phyloP scores from a whole-genome alignment of 345 rosid species.

The Bruguiera gymnorhiza region DNA sequence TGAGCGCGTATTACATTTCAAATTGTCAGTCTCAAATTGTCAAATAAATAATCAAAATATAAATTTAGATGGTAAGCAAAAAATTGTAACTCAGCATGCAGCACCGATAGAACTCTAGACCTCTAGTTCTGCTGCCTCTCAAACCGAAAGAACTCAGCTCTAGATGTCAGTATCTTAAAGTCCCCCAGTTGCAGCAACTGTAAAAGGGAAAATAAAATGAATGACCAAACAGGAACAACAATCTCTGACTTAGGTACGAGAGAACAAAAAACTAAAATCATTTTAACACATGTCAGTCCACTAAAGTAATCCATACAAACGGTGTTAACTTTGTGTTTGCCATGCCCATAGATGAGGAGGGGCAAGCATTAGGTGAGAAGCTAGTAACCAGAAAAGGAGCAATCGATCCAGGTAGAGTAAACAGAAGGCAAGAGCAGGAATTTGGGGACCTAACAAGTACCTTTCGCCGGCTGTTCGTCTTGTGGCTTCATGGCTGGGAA shows the following conservation, averaged over 20 bases:
- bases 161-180: background rate
- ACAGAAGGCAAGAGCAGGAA: background rate
- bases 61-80: too few species aligned
- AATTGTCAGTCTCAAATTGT: too few species aligned
- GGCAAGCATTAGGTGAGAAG: too few species aligned
- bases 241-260: background rate
- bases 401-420: background rate
- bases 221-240: background rate
- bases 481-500: constrained; percentile 99
- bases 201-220: background rate
- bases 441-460: constrained; percentile 15
- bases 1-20: too few species aligned
- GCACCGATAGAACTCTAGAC: too few species aligned
- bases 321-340: background rate
- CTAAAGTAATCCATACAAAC: background rate
- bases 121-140: too few species aligned
- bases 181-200: constrained; percentile 15
- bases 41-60: too few species aligned
- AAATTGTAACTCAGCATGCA: too few species aligned
- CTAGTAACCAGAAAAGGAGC: background rate
- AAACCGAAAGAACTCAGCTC: background rate
- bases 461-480: constrained; percentile 67
- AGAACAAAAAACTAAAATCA: background rate
- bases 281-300: background rate
- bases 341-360: too few species aligned